These are phyloP conservation scores for Hypholoma sublateritium DNA, from an alignment of 768 basidiomycete genomes.

Conservation along the genomic window DNA sequence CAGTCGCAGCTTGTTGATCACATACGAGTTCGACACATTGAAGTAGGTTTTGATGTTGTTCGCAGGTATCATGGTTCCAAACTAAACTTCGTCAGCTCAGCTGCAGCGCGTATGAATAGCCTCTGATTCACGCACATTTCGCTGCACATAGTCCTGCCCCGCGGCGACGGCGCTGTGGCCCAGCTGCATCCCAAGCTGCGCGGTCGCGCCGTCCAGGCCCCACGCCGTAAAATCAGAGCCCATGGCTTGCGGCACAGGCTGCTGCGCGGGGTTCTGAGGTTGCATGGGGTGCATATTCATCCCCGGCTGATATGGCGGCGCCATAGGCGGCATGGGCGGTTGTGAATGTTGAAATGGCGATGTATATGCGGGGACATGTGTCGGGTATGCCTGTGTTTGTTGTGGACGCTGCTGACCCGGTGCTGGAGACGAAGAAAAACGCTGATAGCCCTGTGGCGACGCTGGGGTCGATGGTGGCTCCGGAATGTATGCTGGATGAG, in stretches of 20 bases:
- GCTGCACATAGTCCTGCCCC: constrained; percentile 94
- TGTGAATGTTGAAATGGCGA: constrained; percentile 50
- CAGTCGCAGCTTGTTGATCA: constrained; percentile 82
- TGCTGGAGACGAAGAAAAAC: constrained; percentile 63
- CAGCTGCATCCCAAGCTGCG: constrained; percentile 95
- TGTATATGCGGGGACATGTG: constrained; percentile 47
- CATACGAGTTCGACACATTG: constrained; percentile 95
- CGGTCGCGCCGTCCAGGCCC: constrained; percentile 91
- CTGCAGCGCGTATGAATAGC: neutral
- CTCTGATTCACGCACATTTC: constrained; percentile 62
- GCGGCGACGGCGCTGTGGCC: constrained; percentile 90
- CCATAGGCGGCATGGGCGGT: constrained; percentile 27
- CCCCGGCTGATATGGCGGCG: constrained; percentile 26
- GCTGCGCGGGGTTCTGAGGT: constrained; percentile 29
- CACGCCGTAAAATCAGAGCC: constrained; percentile 63
- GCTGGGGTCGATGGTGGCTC: constrained; percentile 77
- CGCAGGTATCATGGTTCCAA: constrained; percentile 77
- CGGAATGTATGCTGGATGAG: constrained; percentile 83
- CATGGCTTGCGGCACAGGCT: constrained; percentile 22
- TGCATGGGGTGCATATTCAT: constrained; percentile 29
- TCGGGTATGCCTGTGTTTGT: constrained; percentile 24
- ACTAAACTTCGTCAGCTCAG: constrained; percentile 40
- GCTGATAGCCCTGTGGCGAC: constrained; percentile 75
- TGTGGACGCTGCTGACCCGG: constrained; percentile 29
- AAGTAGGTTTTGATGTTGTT: constrained; percentile 86